A percentile compares a stretch with the other conserved stretches of the same genome.
Conservation (phyloP, 208 protist genomes). For the Leptomonas pyrrhocoris region DNA sequence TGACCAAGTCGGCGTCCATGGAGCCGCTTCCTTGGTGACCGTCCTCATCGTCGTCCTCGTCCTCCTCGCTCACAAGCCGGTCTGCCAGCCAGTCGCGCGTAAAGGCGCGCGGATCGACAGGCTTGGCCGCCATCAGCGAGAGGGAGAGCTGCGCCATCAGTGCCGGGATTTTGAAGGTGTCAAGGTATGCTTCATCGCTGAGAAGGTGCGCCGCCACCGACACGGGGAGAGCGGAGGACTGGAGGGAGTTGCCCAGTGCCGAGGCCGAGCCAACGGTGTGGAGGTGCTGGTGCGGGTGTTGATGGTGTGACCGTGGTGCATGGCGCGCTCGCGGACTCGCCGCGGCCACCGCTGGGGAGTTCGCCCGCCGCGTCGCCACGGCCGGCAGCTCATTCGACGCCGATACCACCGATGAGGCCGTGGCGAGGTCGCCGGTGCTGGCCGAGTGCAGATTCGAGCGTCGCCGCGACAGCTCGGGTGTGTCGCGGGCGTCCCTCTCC, state of each 20-base stretch:
- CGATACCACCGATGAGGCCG: background rate
- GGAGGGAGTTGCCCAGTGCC: background rate
- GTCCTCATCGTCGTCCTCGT: slow-evolving; percentile 14
- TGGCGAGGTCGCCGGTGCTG: slow-evolving; percentile 8
- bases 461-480: background rate
- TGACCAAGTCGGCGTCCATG: background rate
- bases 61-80: slow-evolving; percentile 29
- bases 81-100: slow-evolving; percentile 63
- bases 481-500: background rate
- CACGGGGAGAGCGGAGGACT: background rate
- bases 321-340: background rate
- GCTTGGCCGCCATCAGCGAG: slow-evolving; percentile 61
- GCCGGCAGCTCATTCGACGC: slow-evolving; percentile 7
- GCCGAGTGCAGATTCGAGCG: slow-evolving; percentile 5
- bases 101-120: slow-evolving; percentile 65
- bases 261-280: slow-evolving; percentile 5
- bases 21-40: background rate
- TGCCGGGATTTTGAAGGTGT: slow-evolving; percentile 46
- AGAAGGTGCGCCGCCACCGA: slow-evolving; percentile 21
- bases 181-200: slow-evolving; percentile 67
- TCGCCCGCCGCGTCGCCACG: background rate
- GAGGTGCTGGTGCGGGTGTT: background rate
- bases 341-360: background rate
- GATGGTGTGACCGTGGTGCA: background rate
- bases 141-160: slow-evolving; percentile 55